Conservation (phyloP, 495 filamentous ascomycete species). For the Lepraria neglecta region DNA sequence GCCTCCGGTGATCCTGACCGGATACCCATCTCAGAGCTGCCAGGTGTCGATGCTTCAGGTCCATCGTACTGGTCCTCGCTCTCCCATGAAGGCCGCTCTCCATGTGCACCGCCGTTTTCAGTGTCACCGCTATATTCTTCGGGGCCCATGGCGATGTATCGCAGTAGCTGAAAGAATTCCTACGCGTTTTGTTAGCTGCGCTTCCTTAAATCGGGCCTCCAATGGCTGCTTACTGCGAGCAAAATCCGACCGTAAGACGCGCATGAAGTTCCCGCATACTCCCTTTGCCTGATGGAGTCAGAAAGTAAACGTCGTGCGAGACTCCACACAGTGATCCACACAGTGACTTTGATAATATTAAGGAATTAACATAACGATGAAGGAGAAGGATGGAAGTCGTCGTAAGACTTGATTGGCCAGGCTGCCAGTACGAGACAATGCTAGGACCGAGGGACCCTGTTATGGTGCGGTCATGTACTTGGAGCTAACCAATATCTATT, state of each 20-base stretch:
- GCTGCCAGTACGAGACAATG: not conserved
- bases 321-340: not conserved
- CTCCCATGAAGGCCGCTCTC: slow-evolving; percentile 13
- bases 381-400: too few species aligned
- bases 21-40: slow-evolving; percentile 29
- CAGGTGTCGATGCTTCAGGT: slow-evolving; percentile 38
- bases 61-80: slow-evolving; percentile 34
- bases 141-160: slow-evolving; percentile 13
- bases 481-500: not conserved
- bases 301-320: not conserved
- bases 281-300: not conserved
- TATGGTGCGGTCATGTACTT: not conserved
- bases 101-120: slow-evolving; percentile 15
- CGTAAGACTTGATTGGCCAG: not conserved
- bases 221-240: not conserved
- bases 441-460: not conserved
- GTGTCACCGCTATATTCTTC: slow-evolving; percentile 16
- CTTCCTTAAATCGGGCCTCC: not conserved
- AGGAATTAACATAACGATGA: too few species aligned
- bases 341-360: too few species aligned
- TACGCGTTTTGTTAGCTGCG: slow-evolving; percentile 3
- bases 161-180: not conserved
- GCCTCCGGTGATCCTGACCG: slow-evolving; percentile 17
- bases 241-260: not conserved
- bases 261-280: not conserved